Evolutionary conservation across 305 asterid genomes (phyloP).

Genomic region (Solanum hybrid): DNA sequence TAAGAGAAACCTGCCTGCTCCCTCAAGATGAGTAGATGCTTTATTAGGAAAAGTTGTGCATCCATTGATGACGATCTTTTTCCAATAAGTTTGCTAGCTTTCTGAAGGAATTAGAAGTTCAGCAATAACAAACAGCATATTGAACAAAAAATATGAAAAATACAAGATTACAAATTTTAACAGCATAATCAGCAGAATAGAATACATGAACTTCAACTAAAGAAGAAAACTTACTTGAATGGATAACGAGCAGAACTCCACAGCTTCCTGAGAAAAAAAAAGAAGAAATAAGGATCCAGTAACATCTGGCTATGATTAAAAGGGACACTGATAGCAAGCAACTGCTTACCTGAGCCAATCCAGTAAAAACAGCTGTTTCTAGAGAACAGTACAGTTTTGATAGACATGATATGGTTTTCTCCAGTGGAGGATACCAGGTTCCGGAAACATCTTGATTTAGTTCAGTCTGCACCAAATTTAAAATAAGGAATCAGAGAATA

Average conservation of each 20-base stretch:
- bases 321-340: conserved; percentile 11
- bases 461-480: conserved; percentile 41
- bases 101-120: conserved; percentile 41
- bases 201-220: not conserved
- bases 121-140: conserved; percentile 6
- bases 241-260: conserved; percentile 81
- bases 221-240: conserved; percentile 55
- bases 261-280: conserved; percentile 66
- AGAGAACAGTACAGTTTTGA: conserved; percentile 85
- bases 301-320: not conserved
- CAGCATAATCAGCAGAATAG: conserved; percentile 6
- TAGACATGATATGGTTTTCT: conserved; percentile 89
- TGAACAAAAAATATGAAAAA: conserved; percentile 1
- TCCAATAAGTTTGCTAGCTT: conserved; percentile 76
- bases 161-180: conserved; percentile 4
- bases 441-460: conserved; percentile 60
- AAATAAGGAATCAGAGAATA: conserved; percentile 15
- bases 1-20: conserved; percentile 50
- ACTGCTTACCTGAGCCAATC: conserved; percentile 82
- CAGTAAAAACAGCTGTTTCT: conserved; percentile 88
- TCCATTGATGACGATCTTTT: conserved; percentile 83
- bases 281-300: conserved; percentile 8
- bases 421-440: conserved; percentile 96
- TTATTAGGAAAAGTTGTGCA: conserved; percentile 85
- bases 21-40: conserved; percentile 87